These are phyloP conservation scores for Dactylellina parvicollis DNA, from an alignment of 2,329 filamentous ascomycete species.

Conservation along the genomic window DNA sequence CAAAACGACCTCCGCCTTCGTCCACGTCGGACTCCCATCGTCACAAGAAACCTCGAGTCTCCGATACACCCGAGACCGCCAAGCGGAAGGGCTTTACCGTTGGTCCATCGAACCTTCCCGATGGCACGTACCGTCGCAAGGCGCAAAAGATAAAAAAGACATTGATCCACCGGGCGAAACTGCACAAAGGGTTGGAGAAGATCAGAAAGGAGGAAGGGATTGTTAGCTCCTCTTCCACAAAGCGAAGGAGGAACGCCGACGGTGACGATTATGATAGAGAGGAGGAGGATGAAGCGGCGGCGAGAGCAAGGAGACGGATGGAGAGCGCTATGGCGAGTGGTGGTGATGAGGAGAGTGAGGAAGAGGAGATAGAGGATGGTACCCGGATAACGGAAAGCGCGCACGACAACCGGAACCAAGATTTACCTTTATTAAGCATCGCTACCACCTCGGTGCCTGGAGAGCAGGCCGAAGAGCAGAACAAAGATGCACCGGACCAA, in stretches of 20 bases:
- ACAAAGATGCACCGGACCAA: slow-evolving; percentile 26
- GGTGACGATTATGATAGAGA: slow-evolving; percentile 54
- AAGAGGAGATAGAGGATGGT: slow-evolving; percentile 55
- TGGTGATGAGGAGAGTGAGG: slow-evolving; percentile 51
- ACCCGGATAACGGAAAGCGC: slow-evolving; percentile 29
- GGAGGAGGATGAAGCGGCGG: slow-evolving; percentile 54
- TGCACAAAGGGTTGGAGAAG: slow-evolving; percentile 92
- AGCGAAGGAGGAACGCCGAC: background rate
- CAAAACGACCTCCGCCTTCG: slow-evolving; percentile 21
- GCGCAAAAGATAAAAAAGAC: slow-evolving; percentile 87
- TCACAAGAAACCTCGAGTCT: slow-evolving; percentile 22
- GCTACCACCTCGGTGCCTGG: background rate
- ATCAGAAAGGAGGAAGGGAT: slow-evolving; percentile 73
- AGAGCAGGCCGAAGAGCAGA: slow-evolving; percentile 15
- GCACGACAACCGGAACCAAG: slow-evolving; percentile 20
- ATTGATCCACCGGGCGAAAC: slow-evolving; percentile 89
- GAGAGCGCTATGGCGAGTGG: slow-evolving; percentile 57
- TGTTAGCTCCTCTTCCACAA: slow-evolving; percentile 59
- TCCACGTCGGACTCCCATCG: slow-evolving; percentile 6
- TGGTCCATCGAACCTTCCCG: slow-evolving; percentile 88
- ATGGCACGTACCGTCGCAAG: slow-evolving; percentile 87
- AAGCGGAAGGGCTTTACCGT: slow-evolving; percentile 79
- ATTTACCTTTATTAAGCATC: background rate
- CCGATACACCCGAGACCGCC: slow-evolving; percentile 62
- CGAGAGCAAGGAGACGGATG: slow-evolving; percentile 56